Evolutionary conservation across 441 rosid genomes (phyloP), one percentile per base, ranked within the genome.

Genomic region (Lepidium campestre): DNA sequence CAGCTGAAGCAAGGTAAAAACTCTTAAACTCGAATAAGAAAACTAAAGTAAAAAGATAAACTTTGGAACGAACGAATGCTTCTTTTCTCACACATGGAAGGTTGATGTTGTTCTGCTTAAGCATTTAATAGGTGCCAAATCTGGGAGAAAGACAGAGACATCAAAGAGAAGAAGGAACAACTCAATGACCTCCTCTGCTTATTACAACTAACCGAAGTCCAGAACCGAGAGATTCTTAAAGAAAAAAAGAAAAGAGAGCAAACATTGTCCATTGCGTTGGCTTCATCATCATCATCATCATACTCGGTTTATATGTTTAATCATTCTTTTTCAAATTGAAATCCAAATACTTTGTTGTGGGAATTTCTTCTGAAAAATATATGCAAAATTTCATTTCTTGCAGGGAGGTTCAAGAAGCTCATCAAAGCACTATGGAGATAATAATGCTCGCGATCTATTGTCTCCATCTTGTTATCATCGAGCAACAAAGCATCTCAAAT

Each of bases 401-500:
- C 86, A 86, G 86, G 86, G 70, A 18, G 81, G 68, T 72, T 79
- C 91, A 49, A 62, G 74, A 57, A 67, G 64, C 68, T 82, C 87
- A 78, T 78, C 84, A 47, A 84, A 83, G 74, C 81, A 82, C 74
- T 60, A 71, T 37, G 77, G 72, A 17, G 84, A 82, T 19, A 82
- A 70, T 20, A 72, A 70, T 31, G 75, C 77, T 11, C 56, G 70
- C 15, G 74, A 78, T 18, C 79, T 81, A 62, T 74, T 71, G 17
- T 86, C 89, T 77, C 85, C 82, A 8, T 60, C 79, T 56, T 65
- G 67, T 34, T 79, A 85, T 48, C 78, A 83, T 67, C 87, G 90
- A 27, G 87, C 83, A 60, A 75, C 85, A 54, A 87, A 83, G 82
- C 90, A 83, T 65, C 83, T 82, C 35, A 87, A 87, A 72, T 82